Evolutionary conservation across 140 eudicot species (phyloP).

Genomic region (Artemisia princeps): DNA sequence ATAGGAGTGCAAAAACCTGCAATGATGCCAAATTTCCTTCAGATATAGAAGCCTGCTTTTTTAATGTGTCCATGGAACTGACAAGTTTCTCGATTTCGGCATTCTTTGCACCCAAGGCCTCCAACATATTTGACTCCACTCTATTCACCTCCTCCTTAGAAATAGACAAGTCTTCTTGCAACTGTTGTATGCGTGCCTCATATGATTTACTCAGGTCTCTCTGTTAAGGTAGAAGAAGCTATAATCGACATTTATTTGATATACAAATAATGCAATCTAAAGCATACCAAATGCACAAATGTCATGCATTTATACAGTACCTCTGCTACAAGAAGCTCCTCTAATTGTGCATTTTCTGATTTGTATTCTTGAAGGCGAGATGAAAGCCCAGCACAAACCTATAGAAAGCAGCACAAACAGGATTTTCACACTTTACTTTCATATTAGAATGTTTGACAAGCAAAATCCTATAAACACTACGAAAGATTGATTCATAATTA

Average conservation of each 20-base stretch:
- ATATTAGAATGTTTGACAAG: conserved; percentile 16
- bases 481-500: conserved; percentile 10
- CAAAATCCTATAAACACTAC: conserved; percentile 12
- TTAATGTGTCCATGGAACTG: conserved; percentile 72
- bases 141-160: conserved; percentile 68
- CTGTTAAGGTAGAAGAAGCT: conserved; percentile 40
- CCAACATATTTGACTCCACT: conserved; percentile 80
- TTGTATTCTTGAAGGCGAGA: conserved; percentile 98
- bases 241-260: conserved; percentile 16
- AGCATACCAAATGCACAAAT: conserved; percentile 15
- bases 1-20: conserved; percentile 55
- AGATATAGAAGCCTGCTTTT: conserved; percentile 87
- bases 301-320: conserved; percentile 31
- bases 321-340: conserved; percentile 95
- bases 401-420: conserved; percentile 28
- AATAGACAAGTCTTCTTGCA: conserved; percentile 66
- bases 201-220: conserved; percentile 86
- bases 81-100: conserved; percentile 87
- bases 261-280: conserved; percentile 4
- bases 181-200: conserved; percentile 74
- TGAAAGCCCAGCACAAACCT: conserved; percentile 99
- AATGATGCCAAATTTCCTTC: conserved; percentile 88
- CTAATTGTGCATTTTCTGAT: conserved; percentile 91
- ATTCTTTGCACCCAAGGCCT: conserved; percentile 90
- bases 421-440: conserved; percentile 12